phyloP scores from a whole-genome alignment of 139 green algal genomes.

The Chlorella sp. region DNA sequence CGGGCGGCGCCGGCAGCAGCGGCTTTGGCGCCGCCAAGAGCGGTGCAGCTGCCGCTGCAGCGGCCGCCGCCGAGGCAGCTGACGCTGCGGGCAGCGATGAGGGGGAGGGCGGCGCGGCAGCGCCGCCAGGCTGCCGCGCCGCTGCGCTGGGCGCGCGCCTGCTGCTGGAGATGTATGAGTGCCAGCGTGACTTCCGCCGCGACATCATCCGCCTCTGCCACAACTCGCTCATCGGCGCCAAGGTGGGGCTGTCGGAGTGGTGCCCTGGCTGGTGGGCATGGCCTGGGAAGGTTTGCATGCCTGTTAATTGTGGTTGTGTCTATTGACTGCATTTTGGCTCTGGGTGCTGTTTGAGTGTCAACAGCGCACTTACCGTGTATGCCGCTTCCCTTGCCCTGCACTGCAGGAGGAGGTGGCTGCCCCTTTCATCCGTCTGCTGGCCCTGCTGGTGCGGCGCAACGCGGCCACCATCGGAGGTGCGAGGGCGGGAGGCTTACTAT shows the following conservation, averaged over 20 bases:
- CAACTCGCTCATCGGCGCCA: constrained; percentile 28
- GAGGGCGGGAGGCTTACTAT: too few species aligned
- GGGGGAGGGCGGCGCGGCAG: background rate
- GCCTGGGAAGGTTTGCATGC: background rate
- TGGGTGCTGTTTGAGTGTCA: too few species aligned
- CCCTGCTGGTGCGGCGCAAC: constrained; percentile 24
- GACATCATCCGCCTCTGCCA: constrained; percentile 33
- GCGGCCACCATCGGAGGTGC: constrained; percentile 21
- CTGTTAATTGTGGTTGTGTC: too few species aligned
- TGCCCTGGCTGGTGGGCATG: background rate
- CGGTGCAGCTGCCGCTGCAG: background rate
- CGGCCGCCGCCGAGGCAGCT: background rate
- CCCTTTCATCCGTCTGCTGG: constrained; percentile 31
- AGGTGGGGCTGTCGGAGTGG: too few species aligned
- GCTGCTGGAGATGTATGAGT: constrained; percentile 44
- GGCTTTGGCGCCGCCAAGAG: background rate
- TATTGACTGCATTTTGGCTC: background rate
- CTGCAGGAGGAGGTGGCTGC: constrained; percentile 29
- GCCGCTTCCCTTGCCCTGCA: too few species aligned
- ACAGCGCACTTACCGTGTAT: too few species aligned
- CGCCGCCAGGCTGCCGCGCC: background rate
- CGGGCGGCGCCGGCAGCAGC: background rate
- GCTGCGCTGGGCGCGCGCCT: constrained; percentile 28
- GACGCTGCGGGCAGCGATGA: background rate
- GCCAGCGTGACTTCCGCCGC: constrained; percentile 10